Evolutionary conservation across 2,329 filamentous ascomycete genomes (phyloP).

Genomic region (Xylariaceae sp.): DNA sequence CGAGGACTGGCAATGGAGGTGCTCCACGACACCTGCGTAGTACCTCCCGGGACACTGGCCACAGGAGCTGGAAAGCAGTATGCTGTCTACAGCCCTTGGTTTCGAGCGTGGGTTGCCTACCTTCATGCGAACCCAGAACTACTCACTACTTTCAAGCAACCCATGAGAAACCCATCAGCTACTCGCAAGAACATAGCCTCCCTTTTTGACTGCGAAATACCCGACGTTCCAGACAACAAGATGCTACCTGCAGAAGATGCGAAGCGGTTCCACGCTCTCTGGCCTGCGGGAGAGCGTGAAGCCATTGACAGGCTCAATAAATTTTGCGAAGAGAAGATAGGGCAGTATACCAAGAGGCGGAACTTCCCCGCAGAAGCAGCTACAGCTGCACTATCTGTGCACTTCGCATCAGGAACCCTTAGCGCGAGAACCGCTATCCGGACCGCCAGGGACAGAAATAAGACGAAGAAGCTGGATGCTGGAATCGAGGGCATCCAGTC

Average conservation of each 20-base stretch:
- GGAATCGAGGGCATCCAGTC: conserved; percentile 69
- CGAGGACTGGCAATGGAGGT: conserved; percentile 72
- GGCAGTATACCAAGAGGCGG: conserved; percentile 65
- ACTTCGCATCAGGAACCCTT: conserved; percentile 70
- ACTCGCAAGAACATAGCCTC: conserved; percentile 44
- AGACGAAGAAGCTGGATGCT: conserved; percentile 67
- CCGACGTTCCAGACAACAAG: conserved; percentile 68
- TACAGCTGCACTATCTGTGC: conserved; percentile 75
- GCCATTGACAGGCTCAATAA: conserved; percentile 66
- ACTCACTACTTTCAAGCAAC: conserved; percentile 65
- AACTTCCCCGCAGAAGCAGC: conserved; percentile 68
- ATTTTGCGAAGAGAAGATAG: conserved; percentile 70
- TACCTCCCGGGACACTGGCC: conserved; percentile 71
- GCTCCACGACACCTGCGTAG: conserved; percentile 82
- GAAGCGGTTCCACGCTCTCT: conserved; percentile 62
- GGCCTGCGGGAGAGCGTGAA: conserved; percentile 79
- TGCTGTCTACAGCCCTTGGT: conserved; percentile 86
- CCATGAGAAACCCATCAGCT: conserved; percentile 58
- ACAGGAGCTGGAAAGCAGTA: conserved; percentile 79
- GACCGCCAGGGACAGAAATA: conserved; percentile 57
- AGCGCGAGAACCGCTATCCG: conserved; percentile 71
- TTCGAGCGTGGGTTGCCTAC: conserved; percentile 74
- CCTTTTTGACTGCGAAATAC: conserved; percentile 64
- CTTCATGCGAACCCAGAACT: conserved; percentile 72
- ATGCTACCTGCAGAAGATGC: conserved; percentile 63